Evolutionary conservation across 202 grass and related monocot genomes (phyloP), one percentile per base, ranked within the genome.

Genomic region (Cymbopogon flexuosus): DNA sequence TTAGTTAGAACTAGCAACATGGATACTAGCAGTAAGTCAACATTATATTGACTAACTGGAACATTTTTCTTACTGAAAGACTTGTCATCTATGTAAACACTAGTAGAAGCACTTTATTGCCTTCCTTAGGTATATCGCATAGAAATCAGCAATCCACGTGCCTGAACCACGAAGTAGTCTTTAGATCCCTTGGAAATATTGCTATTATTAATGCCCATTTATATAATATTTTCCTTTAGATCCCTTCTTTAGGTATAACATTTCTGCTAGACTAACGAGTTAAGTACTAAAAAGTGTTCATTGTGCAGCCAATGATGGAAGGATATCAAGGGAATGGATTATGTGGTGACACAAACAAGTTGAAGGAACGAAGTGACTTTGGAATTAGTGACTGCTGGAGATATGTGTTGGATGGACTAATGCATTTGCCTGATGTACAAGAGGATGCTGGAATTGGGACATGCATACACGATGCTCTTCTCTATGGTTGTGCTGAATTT

Each of bases 381-480:
- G 79, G 76, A 78, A 29, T 10, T 29, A 46, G 43, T 71, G 37
- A 76, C 82, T 91, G 86, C 84, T 91, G 87, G 92, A 81, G 43
- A 78, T 75, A 83, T 81, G 75, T 94, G 84, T 77, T 94, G 79
- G 80, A 92, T 3, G 18, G 75, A 77, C 61, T 86, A 77, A 79
- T 88, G 84, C 85, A 88, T 64, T 81, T 86, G 39, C 82, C 89
- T 72, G 79, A 84, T 33, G 31, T 59, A 63, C 64, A 79, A 83
- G 87, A 85, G 52, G 83, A 77, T 86, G 54, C 63, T 83, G 92
- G 89, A 47, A 83, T 94, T 77, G 82, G 73, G 34, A 92, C 67
- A 78, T 92, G 84, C 72, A 90, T 94, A 47, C 79, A 36, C 62
- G 70, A 84, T 42, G 87, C 79, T 60, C 87, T 92, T 54, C 73